These are phyloP conservation scores for Mycena venus DNA, from an alignment of 768 basidiomycete species.

Conservation along the genomic window DNA sequence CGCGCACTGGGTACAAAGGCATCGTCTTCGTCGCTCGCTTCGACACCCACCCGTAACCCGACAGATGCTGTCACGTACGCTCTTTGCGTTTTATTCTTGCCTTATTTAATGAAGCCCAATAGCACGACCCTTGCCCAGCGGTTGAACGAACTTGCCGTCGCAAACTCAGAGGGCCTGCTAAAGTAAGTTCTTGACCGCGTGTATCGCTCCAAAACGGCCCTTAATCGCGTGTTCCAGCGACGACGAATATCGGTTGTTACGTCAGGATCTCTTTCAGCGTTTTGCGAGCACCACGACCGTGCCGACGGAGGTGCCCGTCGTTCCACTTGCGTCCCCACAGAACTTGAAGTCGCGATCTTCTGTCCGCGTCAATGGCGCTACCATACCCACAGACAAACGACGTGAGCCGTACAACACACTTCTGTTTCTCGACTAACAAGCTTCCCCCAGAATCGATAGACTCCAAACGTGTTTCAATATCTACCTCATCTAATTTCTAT, in stretches of 20 bases:
- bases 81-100: slow-evolving; percentile 12
- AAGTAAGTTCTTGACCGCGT: slow-evolving; percentile 60
- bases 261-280: slow-evolving; percentile 88
- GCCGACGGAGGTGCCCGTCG: slow-evolving; percentile 73
- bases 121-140: slow-evolving; percentile 86
- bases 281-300: slow-evolving; percentile 70
- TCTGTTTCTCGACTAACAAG: slow-evolving; percentile 11
- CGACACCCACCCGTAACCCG: slow-evolving; percentile 47
- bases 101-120: slow-evolving; percentile 16
- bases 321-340: slow-evolving; percentile 58
- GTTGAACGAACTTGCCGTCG: slow-evolving; percentile 83
- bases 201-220: neutral
- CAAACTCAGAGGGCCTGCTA: slow-evolving; percentile 85
- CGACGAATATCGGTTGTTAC: slow-evolving; percentile 87
- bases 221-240: slow-evolving; percentile 61
- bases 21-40: slow-evolving; percentile 34
- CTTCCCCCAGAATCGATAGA: slow-evolving; percentile 43
- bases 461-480: slow-evolving; percentile 57
- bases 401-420: slow-evolving; percentile 41
- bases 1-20: slow-evolving; percentile 41
- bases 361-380: slow-evolving; percentile 45
- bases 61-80: slow-evolving; percentile 72
- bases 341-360: slow-evolving; percentile 38
- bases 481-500: slow-evolving; percentile 49
- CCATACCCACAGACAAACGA: slow-evolving; percentile 45